Evolutionary conservation across 768 basidiomycete species (phyloP), one percentile per base, ranked within the genome.

Genomic region (Clathrus columnatus): DNA sequence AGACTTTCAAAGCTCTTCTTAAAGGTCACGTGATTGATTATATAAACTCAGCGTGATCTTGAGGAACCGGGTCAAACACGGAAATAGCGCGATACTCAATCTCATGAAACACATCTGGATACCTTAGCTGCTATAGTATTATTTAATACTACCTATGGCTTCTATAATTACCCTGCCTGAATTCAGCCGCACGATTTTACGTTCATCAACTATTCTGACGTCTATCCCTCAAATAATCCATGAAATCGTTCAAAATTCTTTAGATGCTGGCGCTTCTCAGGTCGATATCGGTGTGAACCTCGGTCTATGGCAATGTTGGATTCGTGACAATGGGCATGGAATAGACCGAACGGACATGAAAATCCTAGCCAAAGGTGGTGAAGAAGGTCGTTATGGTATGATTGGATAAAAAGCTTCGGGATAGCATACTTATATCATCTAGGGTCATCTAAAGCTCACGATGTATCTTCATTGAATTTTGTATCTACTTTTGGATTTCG

Each of bases 161-260:
- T 46, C 45, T 42, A 54, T 54, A 7, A 27, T 28, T 17, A 54
- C 70, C 18, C 79, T 95, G 28, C 75, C 85, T 45, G 66, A 63
- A 17, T 70, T 73, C n/a, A 89, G 88, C 5, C 83, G 80, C 45
- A 73, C 80, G 20, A 82, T 75, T 61, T 73, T 98, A 45, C 83
- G 94, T 43, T 93, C 92, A 1, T 80, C 88, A 0, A 81, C 90
- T 63, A 83, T 94, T 59, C 70, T 98, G 57, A 91, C 91, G 0
- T 87, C 91, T 5, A 65, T 96, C 24, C 75, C 86, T 7, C 82
- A 87, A 64, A 74, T 94, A 56, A 72, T 94, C 20, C 84, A 83
- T 1, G 92, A 97, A 68, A 80, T 98, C 30, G 67, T 93, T 10
- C 93, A 94, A 66, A 98, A 98, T 66, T 77, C 90, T 2, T 74